phyloP scores from a whole-genome alignment of 805 yeast species.

The Metschnikowia baotianmanensis region DNA sequence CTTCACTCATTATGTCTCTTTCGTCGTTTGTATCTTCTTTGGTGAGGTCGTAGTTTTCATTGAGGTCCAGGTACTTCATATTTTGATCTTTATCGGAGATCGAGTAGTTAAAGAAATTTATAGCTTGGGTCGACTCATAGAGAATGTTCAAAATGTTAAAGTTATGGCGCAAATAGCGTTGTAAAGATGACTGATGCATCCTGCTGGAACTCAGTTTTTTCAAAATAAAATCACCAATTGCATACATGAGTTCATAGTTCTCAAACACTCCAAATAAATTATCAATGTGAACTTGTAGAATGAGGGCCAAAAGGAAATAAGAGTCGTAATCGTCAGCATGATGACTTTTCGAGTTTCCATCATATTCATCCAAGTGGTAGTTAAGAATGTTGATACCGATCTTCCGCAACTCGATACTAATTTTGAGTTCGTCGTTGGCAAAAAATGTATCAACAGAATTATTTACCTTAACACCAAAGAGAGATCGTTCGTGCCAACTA shows the following conservation, averaged over 20 bases:
- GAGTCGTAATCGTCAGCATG: constrained; percentile 29
- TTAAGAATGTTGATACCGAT: constrained; percentile 35
- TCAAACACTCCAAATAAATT: constrained; percentile 39
- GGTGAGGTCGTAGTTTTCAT: constrained; percentile 35
- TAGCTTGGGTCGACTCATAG: constrained; percentile 48
- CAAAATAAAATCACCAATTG: constrained; percentile 38
- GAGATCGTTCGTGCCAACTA: constrained; percentile 14
- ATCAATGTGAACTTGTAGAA: constrained; percentile 40
- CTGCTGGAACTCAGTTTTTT: constrained; percentile 17
- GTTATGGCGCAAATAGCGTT: constrained; percentile 26
- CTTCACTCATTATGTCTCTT: constrained; percentile 13
- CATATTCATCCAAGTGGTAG: constrained; percentile 42
- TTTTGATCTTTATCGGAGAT: constrained; percentile 35
- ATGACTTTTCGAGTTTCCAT: constrained; percentile 21
- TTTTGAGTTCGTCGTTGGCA: constrained; percentile 25
- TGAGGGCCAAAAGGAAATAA: constrained; percentile 33
- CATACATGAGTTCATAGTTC: constrained; percentile 39
- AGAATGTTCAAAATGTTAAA: constrained; percentile 36
- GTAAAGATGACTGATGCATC: constrained; percentile 18
- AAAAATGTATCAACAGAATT: constrained; percentile 17
- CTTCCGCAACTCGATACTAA: constrained; percentile 37
- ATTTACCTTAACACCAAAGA: constrained; percentile 7
- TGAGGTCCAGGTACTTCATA: constrained; percentile 45
- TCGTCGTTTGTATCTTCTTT: constrained; percentile 4
- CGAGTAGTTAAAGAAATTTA: constrained; percentile 46